These are phyloP conservation scores for Aspergillus fructus DNA, from an alignment of 2,329 filamentous ascomycete species.

Conservation along the genomic window DNA sequence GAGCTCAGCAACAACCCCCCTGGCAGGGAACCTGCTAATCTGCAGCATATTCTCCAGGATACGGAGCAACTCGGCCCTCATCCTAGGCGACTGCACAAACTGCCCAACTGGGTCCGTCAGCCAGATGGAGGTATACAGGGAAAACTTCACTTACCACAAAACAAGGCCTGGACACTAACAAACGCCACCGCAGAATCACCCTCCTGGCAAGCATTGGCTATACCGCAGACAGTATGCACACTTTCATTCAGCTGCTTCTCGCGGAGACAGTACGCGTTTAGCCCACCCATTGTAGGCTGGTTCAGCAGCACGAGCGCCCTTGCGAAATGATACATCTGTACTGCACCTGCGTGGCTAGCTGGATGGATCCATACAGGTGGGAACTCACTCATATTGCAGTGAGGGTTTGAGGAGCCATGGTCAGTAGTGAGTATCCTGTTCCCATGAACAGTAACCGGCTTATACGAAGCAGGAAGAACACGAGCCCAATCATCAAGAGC, in stretches of 20 bases:
- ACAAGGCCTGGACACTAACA: conserved; percentile 24
- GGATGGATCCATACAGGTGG: conserved; percentile 53
- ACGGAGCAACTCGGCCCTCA: conserved; percentile 12
- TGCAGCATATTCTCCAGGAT: conserved; percentile 15
- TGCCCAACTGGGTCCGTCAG: conserved; percentile 13
- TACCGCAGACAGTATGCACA: conserved; percentile 15
- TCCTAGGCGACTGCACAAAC: conserved; percentile 14
- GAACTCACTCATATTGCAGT: conserved; percentile 25
- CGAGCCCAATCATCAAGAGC: conserved; percentile 51
- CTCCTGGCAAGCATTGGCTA: conserved; percentile 17
- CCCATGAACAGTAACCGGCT: conserved; percentile 34
- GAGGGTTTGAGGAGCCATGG: too few species aligned
- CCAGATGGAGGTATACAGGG: not conserved
- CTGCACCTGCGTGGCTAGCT: conserved; percentile 45
- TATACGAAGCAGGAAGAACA: conserved; percentile 41
- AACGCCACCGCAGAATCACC: conserved; percentile 21
- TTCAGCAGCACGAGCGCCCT: conserved; percentile 53
- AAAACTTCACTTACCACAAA: conserved; percentile 12
- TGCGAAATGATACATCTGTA: conserved; percentile 55
- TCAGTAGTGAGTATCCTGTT: not conserved
- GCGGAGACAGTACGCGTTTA: conserved; percentile 41
- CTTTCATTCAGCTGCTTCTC: conserved; percentile 18
- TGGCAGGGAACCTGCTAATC: conserved; percentile 17
- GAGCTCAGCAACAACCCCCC: conserved; percentile 13
- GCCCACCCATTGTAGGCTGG: conserved; percentile 50